Evolutionary conservation across 164 flowering plant species (phyloP).

Genomic region (Aristolochia contorta): DNA sequence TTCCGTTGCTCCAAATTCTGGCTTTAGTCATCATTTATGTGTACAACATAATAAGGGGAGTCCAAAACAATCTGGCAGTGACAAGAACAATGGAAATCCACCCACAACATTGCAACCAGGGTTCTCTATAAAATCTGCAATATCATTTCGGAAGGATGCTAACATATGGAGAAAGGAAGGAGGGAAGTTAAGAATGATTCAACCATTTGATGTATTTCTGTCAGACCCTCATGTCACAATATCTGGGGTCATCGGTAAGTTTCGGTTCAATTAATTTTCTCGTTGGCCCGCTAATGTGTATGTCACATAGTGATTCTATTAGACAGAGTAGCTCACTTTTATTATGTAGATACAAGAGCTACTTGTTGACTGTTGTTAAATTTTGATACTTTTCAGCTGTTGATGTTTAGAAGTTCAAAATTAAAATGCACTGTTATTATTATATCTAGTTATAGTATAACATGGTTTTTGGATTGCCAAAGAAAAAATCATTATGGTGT

Average conservation of each 20-base stretch:
- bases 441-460: too few species aligned
- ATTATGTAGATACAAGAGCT: background rate
- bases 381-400: too few species aligned
- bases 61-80: constrained; percentile 32
- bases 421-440: too few species aligned
- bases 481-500: too few species aligned
- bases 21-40: constrained; percentile 55
- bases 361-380: background rate
- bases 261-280: background rate
- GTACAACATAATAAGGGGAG: constrained; percentile 45
- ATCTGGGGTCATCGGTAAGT: constrained; percentile 62
- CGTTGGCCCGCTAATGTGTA: too few species aligned
- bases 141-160: constrained; percentile 43
- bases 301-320: too few species aligned
- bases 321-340: background rate
- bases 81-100: constrained; percentile 27
- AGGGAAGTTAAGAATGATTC: constrained; percentile 57
- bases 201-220: constrained; percentile 70
- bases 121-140: constrained; percentile 43
- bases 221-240: constrained; percentile 70
- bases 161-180: constrained; percentile 69
- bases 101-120: constrained; percentile 60
- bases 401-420: too few species aligned
- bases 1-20: constrained; percentile 55
- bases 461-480: too few species aligned